Base-by-base conservation (phyloP, 225 moss, liverwort and hornwort species). In the Bryoerythrophyllum caledonicum region DNA sequence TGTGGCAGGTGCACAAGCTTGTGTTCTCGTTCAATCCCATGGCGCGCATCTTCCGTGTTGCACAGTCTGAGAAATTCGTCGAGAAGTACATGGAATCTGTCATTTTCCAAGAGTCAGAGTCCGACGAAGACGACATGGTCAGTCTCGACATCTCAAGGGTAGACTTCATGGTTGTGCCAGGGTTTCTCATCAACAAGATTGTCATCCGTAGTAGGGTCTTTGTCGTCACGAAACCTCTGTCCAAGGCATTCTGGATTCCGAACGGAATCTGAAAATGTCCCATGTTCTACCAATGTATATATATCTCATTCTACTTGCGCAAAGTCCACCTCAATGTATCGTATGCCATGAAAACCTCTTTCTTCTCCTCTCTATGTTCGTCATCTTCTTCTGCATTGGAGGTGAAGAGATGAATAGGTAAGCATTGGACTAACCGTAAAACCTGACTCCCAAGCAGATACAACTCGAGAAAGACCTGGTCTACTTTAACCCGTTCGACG, bases 131-230 rank as follows among this genome's bases (percentile, higher is more conserved):
- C 19, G 83, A 83, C 15, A 35, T 38, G 60, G 57, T 44, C 28
- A 37, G 21, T 17, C 52, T 72, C 1, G 74, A 79, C 7, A 52
- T 84, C 6, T 71, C 84, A 6, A 77, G 79, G 17, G 80, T 89
- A 23, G 89, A 84, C 48, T 82, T 89, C 6, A 87, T 87, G 86
- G 89, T 89, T 3, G 89, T 89, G 32, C 86, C 86, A 5, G 89
- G 89, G 0, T 84, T 89, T 3, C 65, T 75, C 56, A 73, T 89
- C 1, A 84, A 83, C 37, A 75, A 57, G 61, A 87, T 87, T 60
- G 74, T 80, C 2, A 55, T 89, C 61, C 81, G 75, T 9, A 86
- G 89, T 54, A 75, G 75, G 73, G 89, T 89, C 26, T 87, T 84
- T 12, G 79, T 84, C 12, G 64, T 83, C 15, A 61, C 80, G 2